phyloP scores from a whole-genome alignment of 257 asterid species.

The Lavandula angustifolia region DNA sequence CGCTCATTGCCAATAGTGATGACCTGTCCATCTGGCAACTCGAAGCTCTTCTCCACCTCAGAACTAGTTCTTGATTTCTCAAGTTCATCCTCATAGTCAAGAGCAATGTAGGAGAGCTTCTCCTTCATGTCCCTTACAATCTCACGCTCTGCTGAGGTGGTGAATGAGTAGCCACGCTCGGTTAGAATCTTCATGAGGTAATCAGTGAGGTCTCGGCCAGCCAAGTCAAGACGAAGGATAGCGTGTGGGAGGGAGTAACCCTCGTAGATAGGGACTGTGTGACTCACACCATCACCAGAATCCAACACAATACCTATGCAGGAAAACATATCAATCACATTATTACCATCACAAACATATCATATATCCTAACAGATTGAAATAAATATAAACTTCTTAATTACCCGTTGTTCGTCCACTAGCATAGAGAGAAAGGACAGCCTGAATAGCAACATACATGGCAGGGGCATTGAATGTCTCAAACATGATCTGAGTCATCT shows the following conservation, averaged over 20 bases:
- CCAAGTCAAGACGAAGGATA: conserved; percentile 39
- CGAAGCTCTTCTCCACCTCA: conserved; percentile 34
- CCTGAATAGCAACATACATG: conserved; percentile 50
- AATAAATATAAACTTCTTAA: background rate
- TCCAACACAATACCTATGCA: conserved; percentile 32
- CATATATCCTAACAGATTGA: background rate
- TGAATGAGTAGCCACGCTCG: conserved; percentile 38
- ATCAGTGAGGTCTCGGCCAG: conserved; percentile 38
- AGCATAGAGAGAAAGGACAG: conserved; percentile 49
- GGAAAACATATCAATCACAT: background rate
- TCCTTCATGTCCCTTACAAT: conserved; percentile 35
- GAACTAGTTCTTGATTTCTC: conserved; percentile 35
- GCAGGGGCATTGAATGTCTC: conserved; percentile 50
- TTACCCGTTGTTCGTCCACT: conserved; percentile 55
- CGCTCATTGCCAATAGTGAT: conserved; percentile 34
- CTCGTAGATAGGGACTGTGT: conserved; percentile 34
- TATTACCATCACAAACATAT: background rate
- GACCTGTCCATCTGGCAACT: conserved; percentile 35
- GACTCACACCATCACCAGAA: conserved; percentile 36
- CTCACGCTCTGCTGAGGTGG: conserved; percentile 39
- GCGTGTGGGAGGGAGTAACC: conserved; percentile 39
- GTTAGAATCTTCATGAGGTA: conserved; percentile 36
- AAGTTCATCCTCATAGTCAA: conserved; percentile 33
- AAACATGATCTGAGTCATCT: conserved; percentile 52
- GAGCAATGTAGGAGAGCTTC: conserved; percentile 33